phyloP scores from a whole-genome alignment of 2,329 filamentous ascomycete species.

The Cytospora chrysosperma region DNA sequence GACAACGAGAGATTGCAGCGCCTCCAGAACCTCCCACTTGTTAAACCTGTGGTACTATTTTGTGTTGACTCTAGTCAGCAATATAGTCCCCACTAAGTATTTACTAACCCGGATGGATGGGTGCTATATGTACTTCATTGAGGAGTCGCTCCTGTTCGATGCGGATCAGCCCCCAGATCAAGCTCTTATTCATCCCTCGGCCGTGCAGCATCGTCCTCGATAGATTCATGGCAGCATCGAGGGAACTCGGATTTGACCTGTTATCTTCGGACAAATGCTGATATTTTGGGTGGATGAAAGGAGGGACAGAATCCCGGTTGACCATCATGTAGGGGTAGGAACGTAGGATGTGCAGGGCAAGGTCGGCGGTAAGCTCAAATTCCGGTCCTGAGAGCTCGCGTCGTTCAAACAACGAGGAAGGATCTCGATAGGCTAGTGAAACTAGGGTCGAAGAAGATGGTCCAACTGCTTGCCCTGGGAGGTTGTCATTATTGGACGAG shows the following conservation, averaged over 20 bases:
- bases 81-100: conserved; percentile 4
- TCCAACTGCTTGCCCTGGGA: not conserved
- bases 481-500: conserved; percentile 1
- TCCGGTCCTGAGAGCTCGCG: conserved; percentile 8
- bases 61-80: not conserved
- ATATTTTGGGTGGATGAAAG: conserved; percentile 16
- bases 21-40: conserved; percentile 19
- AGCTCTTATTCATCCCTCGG: conserved; percentile 13
- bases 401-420: conserved; percentile 15
- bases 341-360: conserved; percentile 18
- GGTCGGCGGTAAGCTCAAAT: conserved; percentile 11
- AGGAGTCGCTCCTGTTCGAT: conserved; percentile 20
- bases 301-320: conserved; percentile 9
- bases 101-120: not conserved
- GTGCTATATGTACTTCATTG: conserved; percentile 9
- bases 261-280: conserved; percentile 5
- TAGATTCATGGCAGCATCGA: conserved; percentile 8
- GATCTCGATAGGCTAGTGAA: conserved; percentile 9
- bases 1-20: conserved; percentile 12
- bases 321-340: conserved; percentile 15
- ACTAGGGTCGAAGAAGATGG: conserved; percentile 3
- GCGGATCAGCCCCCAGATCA: conserved; percentile 15
- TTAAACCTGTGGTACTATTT: conserved; percentile 14
- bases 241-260: conserved; percentile 2
- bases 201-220: conserved; percentile 15